Evolutionary conservation across 2,329 filamentous ascomycete species (phyloP), one percentile per base, ranked within the genome.

Genomic region (Aspergillus novoparasiticus): DNA sequence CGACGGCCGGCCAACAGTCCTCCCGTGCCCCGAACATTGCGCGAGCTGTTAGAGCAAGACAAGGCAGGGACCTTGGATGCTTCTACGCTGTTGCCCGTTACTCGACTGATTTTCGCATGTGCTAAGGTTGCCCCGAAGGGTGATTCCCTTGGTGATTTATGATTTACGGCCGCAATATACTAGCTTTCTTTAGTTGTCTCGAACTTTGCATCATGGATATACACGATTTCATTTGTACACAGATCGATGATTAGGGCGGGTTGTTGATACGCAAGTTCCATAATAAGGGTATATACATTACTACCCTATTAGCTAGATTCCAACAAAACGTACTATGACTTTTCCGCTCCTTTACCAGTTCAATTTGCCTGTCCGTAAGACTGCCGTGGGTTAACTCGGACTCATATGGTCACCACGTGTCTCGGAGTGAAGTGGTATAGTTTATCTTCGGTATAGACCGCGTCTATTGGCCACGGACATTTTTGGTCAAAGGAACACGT

Each of bases 81-180:
- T n/a, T 59, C 61, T 10, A 19, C 58, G 14, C 53, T 66, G 28
- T 34, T 63, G 39, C 64, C 66, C 23, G 54, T 68, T 21, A 68
- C 64, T 14, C 50, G 66, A 28, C 58, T 68, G 51, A 60, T 68
- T 26, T 45, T 68, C 36, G 64, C 66, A 4, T 64, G 60, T 51
- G 58, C 46, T 16, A 66, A 61, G 53, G 48, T 64, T 11, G 28
- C 39, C 19, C 60, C 60, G 6, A 51, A 32, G 48, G 28, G 48
- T 9, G 48, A 32, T 12, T 32, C 9, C 10, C 48, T 51, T 32
- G 26, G 28, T 32, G 28, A 32, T 19, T 51, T 51, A 51, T 51
- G 48, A 51, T 32, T 32, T 51, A 51, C 48, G 48, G 26, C 48
- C 28, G 1, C 19, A 3, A 9, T 14, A n/a, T 32, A 34, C 4